A percentile compares a stretch with the other conserved stretches of the same genome.
phyloP scores from a whole-genome alignment of 108 stramenopile genomes.

The Skeletonema marinoi region DNA sequence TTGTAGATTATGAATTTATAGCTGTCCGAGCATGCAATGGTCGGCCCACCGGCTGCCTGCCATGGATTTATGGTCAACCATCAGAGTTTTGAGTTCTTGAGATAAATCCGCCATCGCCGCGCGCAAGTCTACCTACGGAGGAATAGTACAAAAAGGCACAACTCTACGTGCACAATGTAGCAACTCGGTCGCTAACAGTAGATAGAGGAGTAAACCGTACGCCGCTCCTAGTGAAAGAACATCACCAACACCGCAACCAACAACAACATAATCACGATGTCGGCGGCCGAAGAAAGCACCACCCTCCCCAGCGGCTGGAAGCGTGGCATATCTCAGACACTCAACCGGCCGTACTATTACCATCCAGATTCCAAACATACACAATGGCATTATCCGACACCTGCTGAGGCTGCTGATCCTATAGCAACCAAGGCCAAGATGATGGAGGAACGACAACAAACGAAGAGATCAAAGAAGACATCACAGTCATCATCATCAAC shows the following conservation, averaged over 20 bases:
- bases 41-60: no score
- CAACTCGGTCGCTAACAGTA: no score
- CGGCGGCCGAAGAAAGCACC: background rate
- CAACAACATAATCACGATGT: background rate
- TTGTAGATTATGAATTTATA: no score
- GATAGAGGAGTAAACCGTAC: no score
- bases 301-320: constrained; percentile 62
- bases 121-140: no score
- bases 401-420: constrained; percentile 77
- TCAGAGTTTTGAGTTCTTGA: no score
- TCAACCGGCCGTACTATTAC: constrained; percentile 77
- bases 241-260: background rate
- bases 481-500: constrained; percentile 6
- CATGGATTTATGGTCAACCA: no score
- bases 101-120: no score
- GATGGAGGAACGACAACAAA: constrained; percentile 46
- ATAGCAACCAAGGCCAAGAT: constrained; percentile 63
- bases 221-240: no score
- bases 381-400: constrained; percentile 93
- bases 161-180: no score
- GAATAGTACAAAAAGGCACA: no score
- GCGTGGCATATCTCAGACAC: constrained; percentile 68
- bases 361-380: constrained; percentile 81
- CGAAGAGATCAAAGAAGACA: constrained; percentile 13
- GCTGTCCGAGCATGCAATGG: no score